These are phyloP conservation scores for Rhodotorula sp. DNA, from an alignment of 1,284 basidiomycete genomes.

Conservation along the genomic window DNA sequence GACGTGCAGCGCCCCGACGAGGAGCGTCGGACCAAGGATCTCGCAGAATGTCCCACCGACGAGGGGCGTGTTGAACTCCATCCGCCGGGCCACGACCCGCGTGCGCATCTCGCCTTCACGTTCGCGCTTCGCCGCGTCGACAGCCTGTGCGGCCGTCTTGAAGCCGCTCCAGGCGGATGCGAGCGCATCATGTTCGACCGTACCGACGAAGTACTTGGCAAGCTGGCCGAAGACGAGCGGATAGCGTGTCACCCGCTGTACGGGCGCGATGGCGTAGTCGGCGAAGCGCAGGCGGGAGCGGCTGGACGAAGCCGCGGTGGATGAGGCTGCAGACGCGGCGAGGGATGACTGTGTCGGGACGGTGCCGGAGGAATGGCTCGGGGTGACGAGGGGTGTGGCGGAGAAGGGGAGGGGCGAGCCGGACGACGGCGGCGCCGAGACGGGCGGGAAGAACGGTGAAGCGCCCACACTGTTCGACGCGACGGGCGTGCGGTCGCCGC, in stretches of 20 bases:
- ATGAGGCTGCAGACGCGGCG: not conserved
- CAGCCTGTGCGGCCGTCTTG: slow-evolving; percentile 29
- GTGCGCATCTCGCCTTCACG: slow-evolving; percentile 43
- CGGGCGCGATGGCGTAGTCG: slow-evolving; percentile 49
- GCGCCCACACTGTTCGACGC: slow-evolving; percentile 14
- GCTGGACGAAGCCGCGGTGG: not conserved
- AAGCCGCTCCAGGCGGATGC: slow-evolving; percentile 7
- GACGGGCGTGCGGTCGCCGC: slow-evolving; percentile 27
- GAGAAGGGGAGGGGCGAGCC: slow-evolving; percentile 11
- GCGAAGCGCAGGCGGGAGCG: slow-evolving; percentile 40
- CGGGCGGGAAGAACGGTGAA: slow-evolving; percentile 24
- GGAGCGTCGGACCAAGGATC: slow-evolving; percentile 41
- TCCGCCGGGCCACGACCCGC: slow-evolving; percentile 39
- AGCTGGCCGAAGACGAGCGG: slow-evolving; percentile 46
- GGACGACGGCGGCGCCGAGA: slow-evolving; percentile 4
- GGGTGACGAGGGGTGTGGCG: not conserved
- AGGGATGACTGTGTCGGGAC: slow-evolving; percentile 16
- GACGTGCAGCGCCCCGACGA: slow-evolving; percentile 43
- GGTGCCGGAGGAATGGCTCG: slow-evolving; percentile 12
- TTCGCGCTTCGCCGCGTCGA: slow-evolving; percentile 41
- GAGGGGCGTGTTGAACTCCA: slow-evolving; percentile 40
- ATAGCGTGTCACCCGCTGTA: slow-evolving; percentile 49
- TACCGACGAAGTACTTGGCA: slow-evolving; percentile 38
- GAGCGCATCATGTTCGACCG: slow-evolving; percentile 3
- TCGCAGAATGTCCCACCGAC: slow-evolving; percentile 38